Conservation (phyloP, 805 yeast species). For the Myxozyma sirexii region DNA sequence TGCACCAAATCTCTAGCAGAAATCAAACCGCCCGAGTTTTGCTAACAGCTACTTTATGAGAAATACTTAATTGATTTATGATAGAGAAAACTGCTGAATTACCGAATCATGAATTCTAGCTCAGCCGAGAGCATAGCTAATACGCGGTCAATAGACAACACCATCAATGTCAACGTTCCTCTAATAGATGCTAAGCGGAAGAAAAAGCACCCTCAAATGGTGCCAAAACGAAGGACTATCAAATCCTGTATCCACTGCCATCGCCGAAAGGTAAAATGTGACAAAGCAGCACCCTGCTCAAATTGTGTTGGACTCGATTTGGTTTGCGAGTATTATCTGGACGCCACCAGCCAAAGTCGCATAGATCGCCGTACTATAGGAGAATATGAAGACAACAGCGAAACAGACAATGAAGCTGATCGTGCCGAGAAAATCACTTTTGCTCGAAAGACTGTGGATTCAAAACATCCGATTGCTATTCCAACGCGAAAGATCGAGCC, state of each 20-base stretch:
- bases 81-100: too few relatives aligned
- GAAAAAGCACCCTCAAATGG: slow-evolving; percentile 12
- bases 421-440: not conserved
- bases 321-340: slow-evolving; percentile 15
- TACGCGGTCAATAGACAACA: not conserved
- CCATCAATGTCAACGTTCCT: not conserved
- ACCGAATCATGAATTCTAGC: too few relatives aligned
- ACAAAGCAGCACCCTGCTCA: slow-evolving; percentile 19
- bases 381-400: too few relatives aligned
- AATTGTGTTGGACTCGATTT: slow-evolving; percentile 19
- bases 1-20: too few relatives aligned
- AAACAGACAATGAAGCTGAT: too few relatives aligned
- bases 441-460: not conserved
- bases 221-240: slow-evolving; percentile 15
- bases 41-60: too few relatives aligned
- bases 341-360: not conserved
- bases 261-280: slow-evolving; percentile 27
- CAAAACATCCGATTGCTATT: not conserved
- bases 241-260: slow-evolving; percentile 19
- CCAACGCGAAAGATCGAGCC: slow-evolving; percentile 11
- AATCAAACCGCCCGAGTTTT: too few relatives aligned
- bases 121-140: not conserved
- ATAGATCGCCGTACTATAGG: not conserved
- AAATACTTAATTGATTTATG: too few relatives aligned
- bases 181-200: slow-evolving; percentile 1